Conservation (phyloP, 1,284 basidiomycete species). For the Heterobasidion parviporum region DNA sequence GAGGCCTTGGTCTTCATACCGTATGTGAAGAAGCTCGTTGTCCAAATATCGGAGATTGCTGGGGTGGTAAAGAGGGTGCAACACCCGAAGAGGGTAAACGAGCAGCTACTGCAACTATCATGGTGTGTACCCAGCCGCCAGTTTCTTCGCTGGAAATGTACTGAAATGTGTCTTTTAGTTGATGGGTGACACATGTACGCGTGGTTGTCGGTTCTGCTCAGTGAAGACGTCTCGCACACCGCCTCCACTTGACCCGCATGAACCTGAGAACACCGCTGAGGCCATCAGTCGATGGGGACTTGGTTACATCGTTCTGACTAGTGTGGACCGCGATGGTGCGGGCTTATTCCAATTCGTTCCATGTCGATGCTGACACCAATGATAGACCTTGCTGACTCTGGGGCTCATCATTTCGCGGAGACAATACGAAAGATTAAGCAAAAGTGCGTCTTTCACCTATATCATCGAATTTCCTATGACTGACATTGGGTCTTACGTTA, state of each 20-base stretch:
- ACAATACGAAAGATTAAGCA: constrained; percentile 95
- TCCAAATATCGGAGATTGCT: constrained; percentile 99
- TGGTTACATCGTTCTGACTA: constrained; percentile 97
- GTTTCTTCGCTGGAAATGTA: neutral
- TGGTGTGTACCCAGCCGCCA: constrained; percentile 51
- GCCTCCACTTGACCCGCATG: constrained; percentile 89
- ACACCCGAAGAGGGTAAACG: constrained; percentile 70
- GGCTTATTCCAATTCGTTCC: constrained; percentile 2
- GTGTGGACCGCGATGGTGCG: constrained; percentile 92
- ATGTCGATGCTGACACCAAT: neutral
- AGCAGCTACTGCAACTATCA: constrained; percentile 96
- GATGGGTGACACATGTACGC: constrained; percentile 99
- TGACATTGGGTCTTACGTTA: constrained; percentile 19
- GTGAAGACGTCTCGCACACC: constrained; percentile 91
- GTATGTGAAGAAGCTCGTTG: constrained; percentile 99
- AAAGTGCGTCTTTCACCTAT: constrained; percentile 46
- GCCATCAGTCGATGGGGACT: constrained; percentile 97
- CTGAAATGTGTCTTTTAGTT: constrained; percentile 40
- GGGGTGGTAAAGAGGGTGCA: constrained; percentile 83
- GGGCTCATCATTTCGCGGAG: constrained; percentile 88
- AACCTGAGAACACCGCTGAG: constrained; percentile 97
- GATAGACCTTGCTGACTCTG: constrained; percentile 86
- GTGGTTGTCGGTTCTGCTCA: constrained; percentile 96
- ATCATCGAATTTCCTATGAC: neutral
- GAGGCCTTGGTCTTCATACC: constrained; percentile 88